These are phyloP conservation scores for Thozetella sp. DNA, from an alignment of 495 filamentous ascomycete species.

Conservation along the genomic window DNA sequence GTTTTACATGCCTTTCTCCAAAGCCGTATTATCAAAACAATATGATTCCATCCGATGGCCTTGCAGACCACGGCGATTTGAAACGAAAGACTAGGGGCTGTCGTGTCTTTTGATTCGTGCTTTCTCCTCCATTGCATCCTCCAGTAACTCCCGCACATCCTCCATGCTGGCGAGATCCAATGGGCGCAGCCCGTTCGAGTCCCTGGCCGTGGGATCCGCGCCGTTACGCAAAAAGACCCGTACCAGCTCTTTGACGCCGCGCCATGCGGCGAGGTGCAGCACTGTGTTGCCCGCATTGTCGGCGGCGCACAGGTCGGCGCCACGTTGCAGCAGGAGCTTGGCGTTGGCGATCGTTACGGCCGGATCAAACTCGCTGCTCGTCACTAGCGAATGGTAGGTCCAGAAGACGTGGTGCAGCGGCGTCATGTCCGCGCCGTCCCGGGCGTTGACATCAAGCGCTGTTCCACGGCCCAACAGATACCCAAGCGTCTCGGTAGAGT, in stretches of 20 bases:
- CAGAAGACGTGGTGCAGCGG: constrained; percentile 20
- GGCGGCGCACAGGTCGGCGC: constrained; percentile 4
- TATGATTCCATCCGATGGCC: too few relatives aligned
- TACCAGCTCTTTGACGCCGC: background rate
- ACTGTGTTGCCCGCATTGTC: constrained; percentile 9
- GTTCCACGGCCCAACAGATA: background rate
- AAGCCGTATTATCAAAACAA: too few relatives aligned
- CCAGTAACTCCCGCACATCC: constrained; percentile 6
- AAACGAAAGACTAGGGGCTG: too few relatives aligned
- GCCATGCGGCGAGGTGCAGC: constrained; percentile 6
- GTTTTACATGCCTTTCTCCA: too few relatives aligned
- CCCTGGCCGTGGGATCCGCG: constrained; percentile 3
- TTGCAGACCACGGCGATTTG: too few relatives aligned
- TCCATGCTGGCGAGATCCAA: constrained; percentile 5
- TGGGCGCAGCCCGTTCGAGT: constrained; percentile 6
- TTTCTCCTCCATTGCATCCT: constrained; percentile 1
- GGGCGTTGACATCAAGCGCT: constrained; percentile 13
- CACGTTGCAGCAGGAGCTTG: constrained; percentile 4
- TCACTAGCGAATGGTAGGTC: background rate
- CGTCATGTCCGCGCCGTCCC: constrained; percentile 21
- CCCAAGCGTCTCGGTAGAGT: constrained; percentile 5
- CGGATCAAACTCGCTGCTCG: constrained; percentile 3
- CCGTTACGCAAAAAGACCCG: constrained; percentile 1
- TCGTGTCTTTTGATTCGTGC: too few relatives aligned
- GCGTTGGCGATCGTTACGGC: constrained; percentile 8